phyloP scores from a whole-genome alignment of 352 stramenopile species.

The Globisporangium nagaii region DNA sequence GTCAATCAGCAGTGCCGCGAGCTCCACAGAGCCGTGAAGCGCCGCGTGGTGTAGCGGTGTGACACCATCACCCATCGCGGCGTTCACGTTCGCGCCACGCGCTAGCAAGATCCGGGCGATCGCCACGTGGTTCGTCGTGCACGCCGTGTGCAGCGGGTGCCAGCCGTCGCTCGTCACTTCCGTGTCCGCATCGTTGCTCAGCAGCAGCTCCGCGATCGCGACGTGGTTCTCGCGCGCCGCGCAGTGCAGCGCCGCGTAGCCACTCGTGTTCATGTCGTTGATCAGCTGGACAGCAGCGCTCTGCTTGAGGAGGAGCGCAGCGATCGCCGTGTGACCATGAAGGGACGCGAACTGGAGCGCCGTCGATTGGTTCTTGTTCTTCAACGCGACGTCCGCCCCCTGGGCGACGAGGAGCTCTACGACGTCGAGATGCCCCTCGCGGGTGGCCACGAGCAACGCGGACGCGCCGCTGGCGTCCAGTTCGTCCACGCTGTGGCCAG shows the following conservation, averaged over 20 bases:
- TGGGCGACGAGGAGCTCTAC: slow-evolving; percentile 2
- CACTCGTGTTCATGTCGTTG: slow-evolving; percentile 3
- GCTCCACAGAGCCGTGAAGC: neutral
- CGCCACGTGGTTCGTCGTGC: neutral
- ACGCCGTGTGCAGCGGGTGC: slow-evolving; percentile 6
- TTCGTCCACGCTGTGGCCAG: neutral
- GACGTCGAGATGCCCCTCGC: slow-evolving; percentile 3
- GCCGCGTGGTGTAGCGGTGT: slow-evolving; percentile 3
- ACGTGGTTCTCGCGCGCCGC: neutral
- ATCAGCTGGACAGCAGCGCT: neutral
- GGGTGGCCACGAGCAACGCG: slow-evolving; percentile 4
- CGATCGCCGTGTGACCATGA: neutral
- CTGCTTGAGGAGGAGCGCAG: neutral
- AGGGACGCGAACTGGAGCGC: slow-evolving; percentile 2
- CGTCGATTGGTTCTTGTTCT: slow-evolving; percentile 1
- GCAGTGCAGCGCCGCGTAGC: slow-evolving; percentile 7
- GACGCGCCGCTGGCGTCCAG: slow-evolving; percentile 2
- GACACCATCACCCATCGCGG: slow-evolving; percentile 1
- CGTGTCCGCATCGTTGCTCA: slow-evolving; percentile 1
- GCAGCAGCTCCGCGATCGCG: neutral
- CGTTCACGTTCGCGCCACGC: slow-evolving; percentile 2
- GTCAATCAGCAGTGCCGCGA: neutral
- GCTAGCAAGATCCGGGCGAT: slow-evolving; percentile 3
- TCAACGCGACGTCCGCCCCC: neutral
- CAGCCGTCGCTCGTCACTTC: slow-evolving; percentile 8